Evolutionary conservation across 208 protist species (phyloP).

Genomic region (Leishmania arabica): DNA sequence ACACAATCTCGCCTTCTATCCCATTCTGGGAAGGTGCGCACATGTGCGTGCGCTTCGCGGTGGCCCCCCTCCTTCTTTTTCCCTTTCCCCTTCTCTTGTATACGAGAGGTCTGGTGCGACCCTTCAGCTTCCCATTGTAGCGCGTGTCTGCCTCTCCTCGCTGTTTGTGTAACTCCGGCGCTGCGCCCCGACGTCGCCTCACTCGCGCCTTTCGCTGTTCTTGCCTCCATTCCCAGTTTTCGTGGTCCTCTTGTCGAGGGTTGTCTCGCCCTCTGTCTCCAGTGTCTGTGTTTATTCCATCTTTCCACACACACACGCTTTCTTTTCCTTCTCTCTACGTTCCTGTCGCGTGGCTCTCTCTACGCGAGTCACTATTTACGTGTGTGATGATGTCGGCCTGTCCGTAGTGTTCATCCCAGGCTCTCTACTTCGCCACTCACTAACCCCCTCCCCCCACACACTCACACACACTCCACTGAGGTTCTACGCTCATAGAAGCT

Average conservation of each 20-base stretch:
- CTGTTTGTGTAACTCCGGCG: background rate
- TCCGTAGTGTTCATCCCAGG: background rate
- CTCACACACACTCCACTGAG: background rate
- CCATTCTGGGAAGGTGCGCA: background rate
- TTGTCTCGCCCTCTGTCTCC: background rate
- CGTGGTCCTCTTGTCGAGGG: background rate
- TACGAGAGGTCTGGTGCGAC: background rate
- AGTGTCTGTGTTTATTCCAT: background rate
- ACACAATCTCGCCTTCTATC: background rate
- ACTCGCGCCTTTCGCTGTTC: background rate
- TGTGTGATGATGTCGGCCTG: conserved; percentile 4
- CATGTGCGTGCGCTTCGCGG: background rate
- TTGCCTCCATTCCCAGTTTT: background rate
- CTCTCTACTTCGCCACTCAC: background rate
- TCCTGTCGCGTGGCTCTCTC: background rate
- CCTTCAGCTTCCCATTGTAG: background rate
- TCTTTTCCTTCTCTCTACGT: background rate
- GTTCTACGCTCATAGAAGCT: background rate
- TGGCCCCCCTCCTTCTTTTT: background rate
- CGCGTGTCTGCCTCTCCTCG: too few relatives aligned
- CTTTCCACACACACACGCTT: background rate
- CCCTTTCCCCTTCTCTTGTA: background rate
- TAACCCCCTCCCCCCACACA: background rate
- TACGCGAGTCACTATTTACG: background rate
- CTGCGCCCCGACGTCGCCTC: background rate